A percentile compares a stretch with the other conserved stretches of the same genome.
These are phyloP conservation scores for Diaporthe eres DNA, from an alignment of 2,329 filamentous ascomycete species.

Conservation along the genomic window DNA sequence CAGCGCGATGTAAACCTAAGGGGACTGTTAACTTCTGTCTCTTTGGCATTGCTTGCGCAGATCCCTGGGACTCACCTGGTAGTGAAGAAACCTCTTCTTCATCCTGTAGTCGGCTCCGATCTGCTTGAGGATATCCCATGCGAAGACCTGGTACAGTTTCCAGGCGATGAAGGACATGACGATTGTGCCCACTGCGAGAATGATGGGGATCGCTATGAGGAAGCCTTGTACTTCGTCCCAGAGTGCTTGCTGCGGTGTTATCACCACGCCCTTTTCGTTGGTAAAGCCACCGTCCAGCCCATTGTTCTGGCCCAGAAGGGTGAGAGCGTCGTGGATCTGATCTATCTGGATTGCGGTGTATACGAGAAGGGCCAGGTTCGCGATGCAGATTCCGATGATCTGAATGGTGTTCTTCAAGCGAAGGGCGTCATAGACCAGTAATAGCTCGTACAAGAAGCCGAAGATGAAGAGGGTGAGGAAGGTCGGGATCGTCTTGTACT, in stretches of 20 bases:
- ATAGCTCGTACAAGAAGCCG: constrained; percentile 91
- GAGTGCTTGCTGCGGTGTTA: constrained; percentile 58
- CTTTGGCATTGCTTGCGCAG: not conserved
- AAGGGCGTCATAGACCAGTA: constrained; percentile 93
- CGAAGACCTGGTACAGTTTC: constrained; percentile 98
- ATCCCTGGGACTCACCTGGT: constrained; percentile 76
- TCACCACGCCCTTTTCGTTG: constrained; percentile 44
- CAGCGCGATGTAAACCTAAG: constrained; percentile 94
- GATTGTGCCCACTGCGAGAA: constrained; percentile 83
- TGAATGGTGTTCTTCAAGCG: constrained; percentile 98
- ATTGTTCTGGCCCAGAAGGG: constrained; percentile 59
- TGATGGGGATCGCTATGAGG: constrained; percentile 86
- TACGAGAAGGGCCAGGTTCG: constrained; percentile 91
- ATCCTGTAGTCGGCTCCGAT: constrained; percentile 97
- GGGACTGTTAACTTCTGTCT: constrained; percentile 43
- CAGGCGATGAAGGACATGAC: constrained; percentile 84
- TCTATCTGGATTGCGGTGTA: constrained; percentile 95
- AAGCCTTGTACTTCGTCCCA: constrained; percentile 81
- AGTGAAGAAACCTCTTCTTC: constrained; percentile 96
- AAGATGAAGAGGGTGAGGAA: constrained; percentile 98
- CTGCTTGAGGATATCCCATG: constrained; percentile 99
- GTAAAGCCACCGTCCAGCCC: constrained; percentile 55
- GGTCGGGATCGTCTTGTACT: constrained; percentile 85
- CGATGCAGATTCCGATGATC: constrained; percentile 92
- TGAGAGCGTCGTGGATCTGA: constrained; percentile 84